Base-by-base conservation (phyloP, 2,329 filamentous ascomycete species). In the Davidsoniella neocaledoniae region DNA sequence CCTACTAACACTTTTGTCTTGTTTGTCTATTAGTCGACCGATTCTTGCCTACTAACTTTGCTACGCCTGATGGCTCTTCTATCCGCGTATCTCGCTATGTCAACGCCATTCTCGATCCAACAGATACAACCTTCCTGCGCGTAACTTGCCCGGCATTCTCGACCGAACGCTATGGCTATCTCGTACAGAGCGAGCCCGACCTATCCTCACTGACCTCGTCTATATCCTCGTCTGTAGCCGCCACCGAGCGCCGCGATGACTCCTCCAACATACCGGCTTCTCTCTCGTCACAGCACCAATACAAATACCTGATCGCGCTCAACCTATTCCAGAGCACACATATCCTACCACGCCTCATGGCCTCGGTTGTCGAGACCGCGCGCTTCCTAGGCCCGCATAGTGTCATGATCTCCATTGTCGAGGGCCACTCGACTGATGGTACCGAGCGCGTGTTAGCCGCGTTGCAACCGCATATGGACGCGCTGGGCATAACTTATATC, bases 341-440 rank as follows among this genome's bases (percentile, higher is more conserved):
- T 0, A 55, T 76, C 2, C 65, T 77, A 5, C 68, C 72, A 0
- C 67, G 69, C 1, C 62, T 77, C 1, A 56, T 78, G 9, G 69
- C 72, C 1, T 71, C 69, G 25, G 63, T 77, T 8, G 53, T 77
- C 23, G 67, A 76, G 54, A 63, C 62, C 1, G 65, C 73, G 4
- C 61, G 58, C 1, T 74, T 71, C 55, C 64, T 78, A 0, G 72
- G 74, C 0, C 66, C 70, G 0, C 54, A 66, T 9, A 63, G 64
- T 48, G 77, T 72, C 55, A 69, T 66, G 0, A 59, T 78, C 1
- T 76, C 72, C 1, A 68, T 77, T 19, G 65, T 77, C 10, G 74
- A 77, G 54, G 73, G 74, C 10, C 65, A 71, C 55, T 77, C 73
- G 0, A 56, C 64, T 17, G 74, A 78, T 52, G 73, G 72, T 4